Evolutionary conservation across 768 basidiomycete genomes (phyloP).

Genomic region (Naganishia vishniacii): DNA sequence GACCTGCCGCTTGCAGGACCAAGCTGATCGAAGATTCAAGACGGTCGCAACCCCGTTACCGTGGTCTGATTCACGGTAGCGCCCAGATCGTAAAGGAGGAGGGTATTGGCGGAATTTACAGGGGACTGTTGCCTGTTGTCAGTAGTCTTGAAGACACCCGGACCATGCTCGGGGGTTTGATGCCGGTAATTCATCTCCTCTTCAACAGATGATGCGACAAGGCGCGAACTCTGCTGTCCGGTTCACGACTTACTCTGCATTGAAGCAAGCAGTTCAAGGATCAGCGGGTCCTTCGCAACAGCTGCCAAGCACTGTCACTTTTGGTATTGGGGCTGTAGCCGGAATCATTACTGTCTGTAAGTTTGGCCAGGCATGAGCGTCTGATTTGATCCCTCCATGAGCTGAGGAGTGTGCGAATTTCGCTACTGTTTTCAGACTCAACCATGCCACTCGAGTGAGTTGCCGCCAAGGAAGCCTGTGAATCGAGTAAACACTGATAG

Average conservation of each 20-base stretch:
- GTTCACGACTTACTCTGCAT: conserved; percentile 88
- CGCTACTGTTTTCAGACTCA: conserved; percentile 43
- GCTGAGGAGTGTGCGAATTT: too few relatives aligned
- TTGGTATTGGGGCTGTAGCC: conserved; percentile 87
- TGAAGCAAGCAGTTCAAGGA: conserved; percentile 89
- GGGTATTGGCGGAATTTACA: conserved; percentile 68
- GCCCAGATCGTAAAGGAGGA: conserved; percentile 72
- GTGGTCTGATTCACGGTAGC: conserved; percentile 81
- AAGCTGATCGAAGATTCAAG: conserved; percentile 95
- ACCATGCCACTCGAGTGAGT: conserved; percentile 52
- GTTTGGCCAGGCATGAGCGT: conserved; percentile 17
- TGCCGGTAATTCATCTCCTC: background rate
- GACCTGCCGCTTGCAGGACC: conserved; percentile 57
- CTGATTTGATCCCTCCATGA: too few relatives aligned
- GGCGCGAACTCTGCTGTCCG: conserved; percentile 94
- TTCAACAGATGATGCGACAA: conserved; percentile 83
- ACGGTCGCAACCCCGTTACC: conserved; percentile 73
- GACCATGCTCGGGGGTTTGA: too few relatives aligned
- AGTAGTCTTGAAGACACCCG: conserved; percentile 41
- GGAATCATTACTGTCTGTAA: conserved; percentile 92
- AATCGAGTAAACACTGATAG: background rate
- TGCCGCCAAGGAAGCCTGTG: background rate
- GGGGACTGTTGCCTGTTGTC: conserved; percentile 90
- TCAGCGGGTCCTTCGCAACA: conserved; percentile 73
- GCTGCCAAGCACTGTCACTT: conserved; percentile 80